phyloP scores from a whole-genome alignment of 306 rosid genomes.

The Clitoria ternatea region DNA sequence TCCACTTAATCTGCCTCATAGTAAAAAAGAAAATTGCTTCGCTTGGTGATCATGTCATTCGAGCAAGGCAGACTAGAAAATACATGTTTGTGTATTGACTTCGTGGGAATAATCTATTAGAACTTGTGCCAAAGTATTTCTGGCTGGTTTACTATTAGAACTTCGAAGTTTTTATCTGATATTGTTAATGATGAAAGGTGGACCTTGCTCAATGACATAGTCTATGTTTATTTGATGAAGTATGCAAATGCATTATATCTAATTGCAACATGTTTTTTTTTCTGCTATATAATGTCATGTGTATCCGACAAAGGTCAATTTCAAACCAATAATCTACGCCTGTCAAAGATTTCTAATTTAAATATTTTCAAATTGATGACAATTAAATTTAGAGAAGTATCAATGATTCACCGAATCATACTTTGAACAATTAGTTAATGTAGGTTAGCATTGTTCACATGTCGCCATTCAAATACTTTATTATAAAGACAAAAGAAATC shows the following conservation, averaged over 20 bases:
- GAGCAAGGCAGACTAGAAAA: no score
- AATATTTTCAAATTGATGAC: neutral
- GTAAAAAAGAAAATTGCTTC: no score
- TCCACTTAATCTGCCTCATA: no score
- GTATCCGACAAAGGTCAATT: neutral
- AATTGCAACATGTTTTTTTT: neutral
- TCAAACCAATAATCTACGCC: neutral
- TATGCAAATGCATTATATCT: no score
- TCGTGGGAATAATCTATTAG: no score
- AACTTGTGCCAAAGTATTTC: no score
- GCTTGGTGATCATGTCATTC: no score
- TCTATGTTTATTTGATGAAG: neutral
- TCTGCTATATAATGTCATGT: no score
- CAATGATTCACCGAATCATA: neutral
- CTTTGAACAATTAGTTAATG: neutral
- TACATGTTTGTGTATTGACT: no score
- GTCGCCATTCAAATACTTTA: conserved; percentile 12
- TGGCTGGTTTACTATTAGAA: neutral
- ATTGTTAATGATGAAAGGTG: neutral
- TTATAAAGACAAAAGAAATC: neutral
- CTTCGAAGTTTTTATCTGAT: neutral
- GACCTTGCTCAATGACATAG: neutral
- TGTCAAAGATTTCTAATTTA: neutral
- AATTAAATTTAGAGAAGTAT: neutral
- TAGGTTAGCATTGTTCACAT: conserved; percentile 5